These are phyloP conservation scores for Gryganskiella cystojenkinii DNA, from an alignment of 192 early-diverging fungal genomes.

Conservation along the genomic window DNA sequence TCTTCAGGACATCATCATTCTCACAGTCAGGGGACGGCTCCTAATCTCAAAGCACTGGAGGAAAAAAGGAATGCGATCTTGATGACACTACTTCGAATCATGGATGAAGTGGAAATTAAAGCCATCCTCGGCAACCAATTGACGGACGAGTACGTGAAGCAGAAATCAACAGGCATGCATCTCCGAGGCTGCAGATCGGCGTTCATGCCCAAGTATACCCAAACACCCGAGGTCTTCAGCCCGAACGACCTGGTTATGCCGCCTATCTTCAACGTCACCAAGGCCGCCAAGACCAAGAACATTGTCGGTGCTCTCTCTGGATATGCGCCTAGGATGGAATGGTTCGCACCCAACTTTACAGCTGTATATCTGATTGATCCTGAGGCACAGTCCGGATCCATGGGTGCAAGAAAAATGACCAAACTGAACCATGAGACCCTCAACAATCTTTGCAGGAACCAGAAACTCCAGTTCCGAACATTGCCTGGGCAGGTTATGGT, in stretches of 20 bases:
- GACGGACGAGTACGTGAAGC: constrained; percentile 61
- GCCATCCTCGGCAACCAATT: constrained; percentile 68
- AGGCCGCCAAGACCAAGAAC: constrained; percentile 71
- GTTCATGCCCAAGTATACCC: constrained; percentile 55
- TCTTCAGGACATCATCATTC: not conserved
- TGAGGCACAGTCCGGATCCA: constrained; percentile 39
- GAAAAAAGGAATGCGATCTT: constrained; percentile 24
- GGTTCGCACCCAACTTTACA: constrained; percentile 57
- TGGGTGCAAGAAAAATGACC: constrained; percentile 34
- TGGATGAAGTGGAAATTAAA: constrained; percentile 74
- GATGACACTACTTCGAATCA: constrained; percentile 51
- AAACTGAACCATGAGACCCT: constrained; percentile 62
- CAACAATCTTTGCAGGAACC: constrained; percentile 67
- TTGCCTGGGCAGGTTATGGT: constrained; percentile 51
- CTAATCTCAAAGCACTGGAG: constrained; percentile 7
- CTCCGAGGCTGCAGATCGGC: constrained; percentile 65
- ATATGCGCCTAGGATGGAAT: constrained; percentile 64
- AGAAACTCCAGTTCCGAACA: constrained; percentile 65
- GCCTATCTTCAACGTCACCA: constrained; percentile 63
- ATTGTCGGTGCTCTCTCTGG: constrained; percentile 63
- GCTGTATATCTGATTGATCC: constrained; percentile 64
- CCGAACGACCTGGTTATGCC: constrained; percentile 62
- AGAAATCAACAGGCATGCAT: constrained; percentile 58
- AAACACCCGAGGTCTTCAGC: constrained; percentile 46
- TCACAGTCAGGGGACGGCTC: not conserved